phyloP scores from a whole-genome alignment of 73 alveolate genomes.

The Halteria grandinella region DNA sequence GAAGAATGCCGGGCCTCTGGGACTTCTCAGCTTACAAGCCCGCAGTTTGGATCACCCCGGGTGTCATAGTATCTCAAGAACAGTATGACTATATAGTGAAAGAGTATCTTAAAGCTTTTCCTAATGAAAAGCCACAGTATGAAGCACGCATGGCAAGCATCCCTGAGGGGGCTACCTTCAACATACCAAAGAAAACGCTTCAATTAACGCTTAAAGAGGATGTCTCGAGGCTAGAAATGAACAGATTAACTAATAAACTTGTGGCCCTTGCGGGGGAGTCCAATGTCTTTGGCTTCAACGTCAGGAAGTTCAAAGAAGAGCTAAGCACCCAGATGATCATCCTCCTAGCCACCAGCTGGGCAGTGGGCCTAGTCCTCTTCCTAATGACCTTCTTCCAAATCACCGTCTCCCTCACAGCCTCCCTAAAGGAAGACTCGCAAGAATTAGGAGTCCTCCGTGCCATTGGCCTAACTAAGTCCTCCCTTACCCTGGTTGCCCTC shows the following conservation, averaged over 20 bases:
- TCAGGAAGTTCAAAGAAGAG: background rate
- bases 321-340: background rate
- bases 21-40: slow-evolving; percentile 34
- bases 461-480: slow-evolving; percentile 16
- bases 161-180: background rate
- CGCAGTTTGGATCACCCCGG: slow-evolving; percentile 2
- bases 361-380: slow-evolving; percentile 1
- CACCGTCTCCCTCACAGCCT: slow-evolving; percentile 15
- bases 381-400: slow-evolving; percentile 33
- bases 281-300: slow-evolving; percentile 40
- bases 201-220: background rate
- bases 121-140: background rate
- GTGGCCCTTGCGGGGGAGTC: slow-evolving; percentile 11
- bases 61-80: background rate
- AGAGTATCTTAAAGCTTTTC: background rate
- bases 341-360: background rate
- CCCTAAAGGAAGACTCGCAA: slow-evolving; percentile 24
- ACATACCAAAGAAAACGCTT: slow-evolving; percentile 28
- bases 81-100: background rate
- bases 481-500: slow-evolving; percentile 4
- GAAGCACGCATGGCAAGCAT: background rate
- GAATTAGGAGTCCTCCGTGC: slow-evolving; percentile 54
- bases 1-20: slow-evolving; percentile 17
- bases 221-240: slow-evolving; percentile 3
- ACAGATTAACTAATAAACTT: slow-evolving; percentile 3